Percentiles rank a stretch among this genome's conserved stretches.
These are phyloP conservation scores for Boeremia lycopersici DNA, from an alignment of 2,329 filamentous ascomycete genomes.

Conservation along the genomic window DNA sequence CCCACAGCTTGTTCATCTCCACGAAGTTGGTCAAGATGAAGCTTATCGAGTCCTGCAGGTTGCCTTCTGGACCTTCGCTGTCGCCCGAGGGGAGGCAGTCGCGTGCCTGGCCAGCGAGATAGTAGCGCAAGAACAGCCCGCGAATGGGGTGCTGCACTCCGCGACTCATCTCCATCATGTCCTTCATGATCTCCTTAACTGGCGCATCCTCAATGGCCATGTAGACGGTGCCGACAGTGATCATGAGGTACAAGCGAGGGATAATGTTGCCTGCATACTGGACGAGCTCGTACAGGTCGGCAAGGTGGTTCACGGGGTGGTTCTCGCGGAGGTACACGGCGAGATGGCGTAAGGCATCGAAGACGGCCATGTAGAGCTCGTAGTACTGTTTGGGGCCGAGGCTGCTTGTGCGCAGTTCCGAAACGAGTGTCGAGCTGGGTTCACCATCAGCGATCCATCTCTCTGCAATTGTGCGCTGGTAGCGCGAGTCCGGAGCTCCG, in stretches of 20 bases:
- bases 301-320: slow-evolving; percentile 96
- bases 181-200: slow-evolving; percentile 99
- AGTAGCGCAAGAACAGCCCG: slow-evolving; percentile 93
- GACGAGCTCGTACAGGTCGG: slow-evolving; percentile 95
- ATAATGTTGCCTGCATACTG: slow-evolving; percentile 99
- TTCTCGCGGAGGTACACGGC: slow-evolving; percentile 96
- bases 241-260: slow-evolving; percentile 96
- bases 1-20: slow-evolving; percentile 99
- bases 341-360: slow-evolving; percentile 94
- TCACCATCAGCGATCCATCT: slow-evolving; percentile 18
- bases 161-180: slow-evolving; percentile 99
- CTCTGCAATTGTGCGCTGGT: background rate
- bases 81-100: slow-evolving; percentile 83
- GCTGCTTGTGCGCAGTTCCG: slow-evolving; percentile 95
- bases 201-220: slow-evolving; percentile 98
- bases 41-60: slow-evolving; percentile 95
- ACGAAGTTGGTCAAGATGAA: slow-evolving; percentile 99
- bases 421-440: slow-evolving; percentile 89
- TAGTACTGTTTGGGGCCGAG: slow-evolving; percentile 99
- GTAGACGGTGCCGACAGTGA: slow-evolving; percentile 98
- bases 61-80: slow-evolving; percentile 91
- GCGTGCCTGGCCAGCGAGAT: slow-evolving; percentile 90
- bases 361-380: slow-evolving; percentile 98
- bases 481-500: slow-evolving; percentile 2
- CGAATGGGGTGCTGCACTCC: slow-evolving; percentile 97